Base-by-base conservation (phyloP, 441 rosid genomes). In the Gossypium trilobum region DNA sequence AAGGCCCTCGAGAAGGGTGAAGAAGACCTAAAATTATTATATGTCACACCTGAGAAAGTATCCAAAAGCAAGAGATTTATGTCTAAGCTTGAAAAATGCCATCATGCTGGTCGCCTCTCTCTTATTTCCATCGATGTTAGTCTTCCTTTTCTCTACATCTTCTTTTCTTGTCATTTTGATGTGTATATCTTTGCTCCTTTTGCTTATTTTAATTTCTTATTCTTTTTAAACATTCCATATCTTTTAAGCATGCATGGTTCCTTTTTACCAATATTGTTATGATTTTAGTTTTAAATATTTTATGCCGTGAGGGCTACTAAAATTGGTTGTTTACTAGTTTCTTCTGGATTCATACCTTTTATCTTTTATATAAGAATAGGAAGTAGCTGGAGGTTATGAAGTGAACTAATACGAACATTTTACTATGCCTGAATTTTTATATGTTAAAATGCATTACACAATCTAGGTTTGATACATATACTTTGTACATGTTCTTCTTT, bases 41-140 rank as follows among this genome's bases (percentile, higher is more conserved):
- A 95, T 78, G 99, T 89, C 36, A 95, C 99, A 13, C 99, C 99
- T 0, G 98, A 92, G 78, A 95, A 92, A 82, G 86, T 95, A 79
- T 95, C 98, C 31, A 95, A 95, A 86, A 95, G 99, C 88, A 95
- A 91, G 82, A 85, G 97, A 72, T 95, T 95, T 77, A 92, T 95
- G 97, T 95, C 99, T 19, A 92, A 95, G 86, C 98, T 95, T 46
- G 98, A 95, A 84, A 95, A 92, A 71, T 91, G 97, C 74, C 89
- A 92, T 63, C 82, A 78, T 71, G 88, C 87, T 20, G 93, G 91
- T 23, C 87, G 85, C 54, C 91, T 92, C 77, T 87, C 98, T 73
- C 87, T 95, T 66, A 88, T 92, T 71, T 87, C 99, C 55, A 81
- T 92, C 58, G 99, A 91, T 85, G 99, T 92, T 74, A 89, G 97